phyloP scores from a whole-genome alignment of 768 basidiomycete genomes.

The Pisolithus marmoratus region DNA sequence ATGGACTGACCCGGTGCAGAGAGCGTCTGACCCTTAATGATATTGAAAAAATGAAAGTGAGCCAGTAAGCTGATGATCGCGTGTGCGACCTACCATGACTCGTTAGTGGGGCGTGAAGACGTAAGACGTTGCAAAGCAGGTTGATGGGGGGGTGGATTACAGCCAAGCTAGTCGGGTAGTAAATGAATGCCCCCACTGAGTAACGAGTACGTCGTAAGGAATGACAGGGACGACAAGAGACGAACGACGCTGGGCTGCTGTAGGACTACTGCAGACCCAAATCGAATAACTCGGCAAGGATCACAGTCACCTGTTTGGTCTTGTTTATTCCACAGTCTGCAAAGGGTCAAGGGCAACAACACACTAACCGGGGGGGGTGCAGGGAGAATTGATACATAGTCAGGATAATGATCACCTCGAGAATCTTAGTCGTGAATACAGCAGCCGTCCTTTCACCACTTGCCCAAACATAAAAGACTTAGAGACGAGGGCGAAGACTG shows the following conservation, averaged over 20 bases:
- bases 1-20: slow-evolving; percentile 63
- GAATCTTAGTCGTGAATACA: no score
- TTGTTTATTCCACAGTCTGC: no score
- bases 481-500: no score
- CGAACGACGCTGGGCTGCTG: background rate
- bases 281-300: background rate
- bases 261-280: background rate
- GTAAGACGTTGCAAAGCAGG: slow-evolving; percentile 9
- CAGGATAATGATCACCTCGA: no score
- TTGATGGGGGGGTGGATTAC: background rate
- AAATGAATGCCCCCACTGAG: background rate
- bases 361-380: no score
- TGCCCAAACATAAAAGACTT: no score
- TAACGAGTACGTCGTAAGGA: background rate
- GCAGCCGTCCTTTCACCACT: no score
- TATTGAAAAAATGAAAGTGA: slow-evolving; percentile 1
- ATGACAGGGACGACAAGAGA: background rate
- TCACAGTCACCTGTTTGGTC: no score
- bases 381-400: no score
- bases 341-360: no score
- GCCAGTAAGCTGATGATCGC: slow-evolving; percentile 2
- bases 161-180: background rate
- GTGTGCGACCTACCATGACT: slow-evolving; percentile 21
- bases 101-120: slow-evolving; percentile 18
- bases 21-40: slow-evolving; percentile 75